Base-by-base conservation (phyloP, 148 eudicot species). In the Vaccinium vitisidaea region DNA sequence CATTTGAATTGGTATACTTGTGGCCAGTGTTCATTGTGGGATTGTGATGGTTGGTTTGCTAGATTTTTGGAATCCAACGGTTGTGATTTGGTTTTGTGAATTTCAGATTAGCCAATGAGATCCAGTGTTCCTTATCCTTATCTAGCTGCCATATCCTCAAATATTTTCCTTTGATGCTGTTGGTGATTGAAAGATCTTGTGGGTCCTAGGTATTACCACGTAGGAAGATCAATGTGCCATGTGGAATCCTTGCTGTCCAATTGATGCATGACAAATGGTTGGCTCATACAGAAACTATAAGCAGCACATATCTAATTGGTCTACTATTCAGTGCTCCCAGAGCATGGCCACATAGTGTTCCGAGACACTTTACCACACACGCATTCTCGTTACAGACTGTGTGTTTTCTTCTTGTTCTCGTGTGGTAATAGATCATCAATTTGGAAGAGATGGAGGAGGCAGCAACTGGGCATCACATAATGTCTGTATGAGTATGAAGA, bases 111-210 rank as follows among this genome's bases (percentile, higher is more conserved):
- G 77, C 97, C 93, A 92, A 89, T 94, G 84, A 86, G 84, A 85
- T 21, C 43, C 58, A 84, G 36, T 3, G 43, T 23, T 32, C 87
- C 89, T 86, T 93, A 93, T 94, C 98, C 90, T 93, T 92, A 93
- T 89, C 27, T 58, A 69, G 80, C 54, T 75, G 83, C 85, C 87
- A 89, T 90, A 93, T 92, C 94, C 90, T 82, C 77, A 85, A 86
- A 92, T 92, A 92, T 89, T 63, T 91, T 92, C 63, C 93, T 83
- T 83, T 83, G 86, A 58, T 89, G 52, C 85, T 80, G 88, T 91
- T 95, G 95, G 93, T 56, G 87, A 39, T 27, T 53, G 12, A 70
- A 63, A 55, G 88, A 84, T 87, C 39, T 61, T 87, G 87, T 67
- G 76, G 90, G 83, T 16, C 88, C 86, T 78, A 36, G 1, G 12